Evolutionary conservation across 1,139 yeast genomes (phyloP).

Genomic region (Nadsonia commutata): DNA sequence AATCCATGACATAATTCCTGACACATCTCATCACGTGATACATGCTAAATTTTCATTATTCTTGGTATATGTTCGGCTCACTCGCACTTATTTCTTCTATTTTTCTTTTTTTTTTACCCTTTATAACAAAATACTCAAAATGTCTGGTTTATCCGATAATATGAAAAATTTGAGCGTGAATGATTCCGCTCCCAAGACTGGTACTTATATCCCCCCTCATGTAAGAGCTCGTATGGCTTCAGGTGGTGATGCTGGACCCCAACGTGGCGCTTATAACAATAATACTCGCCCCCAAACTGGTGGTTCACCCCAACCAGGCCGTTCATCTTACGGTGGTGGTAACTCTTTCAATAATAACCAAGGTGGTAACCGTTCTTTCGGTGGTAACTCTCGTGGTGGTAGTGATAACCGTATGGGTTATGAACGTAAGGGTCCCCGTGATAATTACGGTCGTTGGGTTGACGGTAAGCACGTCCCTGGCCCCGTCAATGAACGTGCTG

Average conservation of each 20-base stretch:
- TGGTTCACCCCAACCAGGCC: constrained; percentile 3
- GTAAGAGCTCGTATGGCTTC: constrained; percentile 6
- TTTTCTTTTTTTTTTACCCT: constrained; percentile 6
- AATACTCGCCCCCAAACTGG: neutral
- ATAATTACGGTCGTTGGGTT: constrained; percentile 36
- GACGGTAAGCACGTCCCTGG: constrained; percentile 88
- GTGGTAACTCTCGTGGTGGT: constrained; percentile 19
- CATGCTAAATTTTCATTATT: constrained; percentile 7
- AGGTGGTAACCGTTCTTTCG: constrained; percentile 13
- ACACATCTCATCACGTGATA: constrained; percentile 6
- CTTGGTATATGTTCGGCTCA: constrained; percentile 6
- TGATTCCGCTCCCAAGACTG: constrained; percentile 5
- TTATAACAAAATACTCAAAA: constrained; percentile 6
- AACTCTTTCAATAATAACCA: constrained; percentile 6
- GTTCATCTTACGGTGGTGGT: constrained; percentile 4
- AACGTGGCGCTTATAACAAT: constrained; percentile 1
- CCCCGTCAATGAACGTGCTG: constrained; percentile 52
- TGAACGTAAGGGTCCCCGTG: constrained; percentile 21
- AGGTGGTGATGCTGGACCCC: constrained; percentile 1
- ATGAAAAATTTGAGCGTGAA: constrained; percentile 6
- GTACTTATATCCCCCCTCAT: constrained; percentile 7
- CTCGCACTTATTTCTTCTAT: constrained; percentile 8
- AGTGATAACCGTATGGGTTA: constrained; percentile 14
- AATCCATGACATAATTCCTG: constrained; percentile 1
- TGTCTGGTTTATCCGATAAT: constrained; percentile 6